Base-by-base conservation (phyloP, 495 filamentous ascomycete species). In the Friedmanniomyces simplex region DNA sequence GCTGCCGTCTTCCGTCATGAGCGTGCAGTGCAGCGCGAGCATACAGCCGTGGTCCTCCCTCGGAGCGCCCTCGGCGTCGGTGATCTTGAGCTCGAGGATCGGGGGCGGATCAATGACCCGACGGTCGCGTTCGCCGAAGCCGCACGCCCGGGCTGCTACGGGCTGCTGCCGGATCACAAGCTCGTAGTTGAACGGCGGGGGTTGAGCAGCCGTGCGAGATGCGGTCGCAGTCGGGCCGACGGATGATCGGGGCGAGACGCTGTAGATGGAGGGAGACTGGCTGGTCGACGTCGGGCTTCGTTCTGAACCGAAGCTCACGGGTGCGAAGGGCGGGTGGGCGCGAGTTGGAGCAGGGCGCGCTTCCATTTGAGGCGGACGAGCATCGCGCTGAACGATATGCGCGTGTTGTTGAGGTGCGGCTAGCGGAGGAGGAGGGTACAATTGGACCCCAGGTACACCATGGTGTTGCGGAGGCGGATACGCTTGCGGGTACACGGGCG, bases 101-200 rank as follows among this genome's bases (percentile, higher is more conserved):
- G 93, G 93, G 12, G 93, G 93, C 14, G 93, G 93, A 63, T 98
- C 93, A 48, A 98, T 89, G 26, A 95, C 88, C 54, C 93, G 81
- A 26, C 93, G 84, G 69, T 98, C 93, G 64, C 91, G 75, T 69
- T 96, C 93, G 52, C 91, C 91, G 61, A 94, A 95, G 8, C 93
- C 91, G 70, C 93, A 97, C 47, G 89, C 89, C 66, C 93, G 82
- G 41, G 91, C 93, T 6, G 89, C 90, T 4, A 83, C 74, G 30
- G 93, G 93, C 61, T 98, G 93, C 66, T 98, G 93, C 14, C 93
- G 86, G 37, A 98, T 82, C 30, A 76, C 77, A 43, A 98, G 65
- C 52, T 68, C 60, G 61, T 73, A 72, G 45, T 64, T 57, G 32
- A 67, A 61, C 32, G 65, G 64, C 28, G 57, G 7, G 5, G 48